Percentiles rank a stretch among this genome's conserved stretches.
These are phyloP conservation scores for Ettlia oleoabundans DNA, from an alignment of 139 green algal species.

Conservation along the genomic window DNA sequence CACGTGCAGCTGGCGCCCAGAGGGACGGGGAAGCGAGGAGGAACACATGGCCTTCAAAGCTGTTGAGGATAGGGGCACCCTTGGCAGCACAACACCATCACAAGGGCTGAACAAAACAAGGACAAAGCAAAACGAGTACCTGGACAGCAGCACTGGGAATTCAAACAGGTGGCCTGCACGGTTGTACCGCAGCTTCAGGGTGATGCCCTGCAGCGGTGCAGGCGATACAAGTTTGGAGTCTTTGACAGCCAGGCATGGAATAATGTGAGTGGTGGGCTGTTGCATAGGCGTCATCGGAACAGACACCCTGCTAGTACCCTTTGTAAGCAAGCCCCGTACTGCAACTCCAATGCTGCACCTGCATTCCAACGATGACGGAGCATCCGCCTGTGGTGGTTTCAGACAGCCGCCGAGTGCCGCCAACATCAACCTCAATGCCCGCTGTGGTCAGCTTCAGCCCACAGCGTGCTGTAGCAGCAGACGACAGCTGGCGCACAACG, in stretches of 20 bases:
- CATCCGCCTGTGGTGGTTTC: constrained; percentile 39
- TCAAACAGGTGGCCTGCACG: constrained; percentile 57
- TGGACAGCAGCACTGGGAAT: constrained; percentile 57
- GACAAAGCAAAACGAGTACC: too few species aligned
- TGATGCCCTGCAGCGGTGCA: constrained; percentile 53
- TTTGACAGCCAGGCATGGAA: too few species aligned
- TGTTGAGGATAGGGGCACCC: too few species aligned
- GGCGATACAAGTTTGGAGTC: too few species aligned
- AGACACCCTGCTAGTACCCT: too few species aligned
- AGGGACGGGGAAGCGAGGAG: too few species aligned
- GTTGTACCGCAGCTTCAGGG: constrained; percentile 46
- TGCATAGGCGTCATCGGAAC: neutral
- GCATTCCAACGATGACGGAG: constrained; percentile 32
- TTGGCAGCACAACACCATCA: too few species aligned
- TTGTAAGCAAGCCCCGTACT: too few species aligned
- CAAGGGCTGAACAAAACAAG: too few species aligned
- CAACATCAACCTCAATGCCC: constrained; percentile 53
- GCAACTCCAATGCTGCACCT: constrained; percentile 36
- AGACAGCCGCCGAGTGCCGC: constrained; percentile 33
- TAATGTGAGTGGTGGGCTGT: neutral
- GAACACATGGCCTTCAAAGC: too few species aligned
- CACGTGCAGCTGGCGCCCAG: too few species aligned
- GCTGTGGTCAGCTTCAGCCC: constrained; percentile 29
- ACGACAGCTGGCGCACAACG: constrained; percentile 12
- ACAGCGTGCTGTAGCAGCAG: neutral